phyloP scores from a whole-genome alignment of 2,329 filamentous ascomycete species.

The Falciphora oryzae region DNA sequence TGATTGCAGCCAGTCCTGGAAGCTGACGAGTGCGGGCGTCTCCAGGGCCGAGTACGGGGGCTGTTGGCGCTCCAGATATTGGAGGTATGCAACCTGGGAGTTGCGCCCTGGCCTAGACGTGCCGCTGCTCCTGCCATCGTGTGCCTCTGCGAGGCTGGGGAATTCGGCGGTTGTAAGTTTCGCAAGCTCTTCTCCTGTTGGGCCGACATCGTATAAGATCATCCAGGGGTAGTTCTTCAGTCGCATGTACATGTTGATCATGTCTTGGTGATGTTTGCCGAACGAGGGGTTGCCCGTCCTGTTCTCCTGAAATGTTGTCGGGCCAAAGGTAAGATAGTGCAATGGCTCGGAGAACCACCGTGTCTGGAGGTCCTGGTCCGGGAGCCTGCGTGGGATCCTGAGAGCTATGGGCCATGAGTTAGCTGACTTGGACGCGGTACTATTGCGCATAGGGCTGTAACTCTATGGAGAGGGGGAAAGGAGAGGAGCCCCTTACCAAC shows the following conservation, averaged over 20 bases:
- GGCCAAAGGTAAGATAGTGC: conserved; percentile 52
- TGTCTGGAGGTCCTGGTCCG: conserved; percentile 54
- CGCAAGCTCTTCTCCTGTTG: conserved; percentile 30
- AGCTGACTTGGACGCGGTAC: background rate
- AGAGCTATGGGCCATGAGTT: conserved; percentile 35
- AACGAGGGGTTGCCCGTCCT: conserved; percentile 57
- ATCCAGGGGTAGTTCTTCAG: conserved; percentile 59
- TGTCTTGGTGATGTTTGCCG: conserved; percentile 52
- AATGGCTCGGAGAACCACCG: conserved; percentile 67
- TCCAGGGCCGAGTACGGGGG: conserved; percentile 51
- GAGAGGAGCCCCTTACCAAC: conserved; percentile 60
- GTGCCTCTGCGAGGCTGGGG: conserved; percentile 67
- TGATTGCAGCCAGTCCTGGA: conserved; percentile 94
- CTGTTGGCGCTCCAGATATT: conserved; percentile 78
- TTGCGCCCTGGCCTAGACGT: conserved; percentile 20
- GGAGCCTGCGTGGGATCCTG: conserved; percentile 51
- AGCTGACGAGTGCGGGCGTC: conserved; percentile 45
- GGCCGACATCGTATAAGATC: conserved; percentile 56
- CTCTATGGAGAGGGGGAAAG: background rate
- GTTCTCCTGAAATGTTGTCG: conserved; percentile 53
- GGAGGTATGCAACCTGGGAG: conserved; percentile 69
- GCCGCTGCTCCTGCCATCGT: conserved; percentile 16
- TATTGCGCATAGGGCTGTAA: background rate
- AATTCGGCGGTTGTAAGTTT: conserved; percentile 43
- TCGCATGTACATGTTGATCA: conserved; percentile 59